phyloP scores from a whole-genome alignment of 352 stramenopile genomes.

The Globisporangium spiculum region DNA sequence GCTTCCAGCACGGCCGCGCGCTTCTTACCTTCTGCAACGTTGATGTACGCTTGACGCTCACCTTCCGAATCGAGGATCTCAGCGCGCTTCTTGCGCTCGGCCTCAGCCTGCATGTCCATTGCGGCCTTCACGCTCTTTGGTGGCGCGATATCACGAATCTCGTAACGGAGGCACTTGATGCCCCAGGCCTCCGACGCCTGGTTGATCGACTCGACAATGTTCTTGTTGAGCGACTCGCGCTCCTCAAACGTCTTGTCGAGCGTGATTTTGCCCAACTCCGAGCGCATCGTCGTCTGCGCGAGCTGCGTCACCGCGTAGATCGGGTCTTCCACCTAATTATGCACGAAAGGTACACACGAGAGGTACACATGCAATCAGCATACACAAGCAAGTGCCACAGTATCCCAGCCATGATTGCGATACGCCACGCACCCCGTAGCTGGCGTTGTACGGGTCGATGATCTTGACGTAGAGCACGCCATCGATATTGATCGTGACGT shows the following conservation, averaged over 20 bases:
- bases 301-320: constrained; percentile 90
- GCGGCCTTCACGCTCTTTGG: constrained; percentile 83
- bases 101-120: constrained; percentile 93
- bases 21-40: constrained; percentile 90
- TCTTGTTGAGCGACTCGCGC: constrained; percentile 89
- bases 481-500: constrained; percentile 91
- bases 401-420: neutral
- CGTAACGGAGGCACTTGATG: constrained; percentile 89
- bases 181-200: constrained; percentile 88
- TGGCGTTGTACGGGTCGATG: constrained; percentile 86
- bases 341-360: neutral
- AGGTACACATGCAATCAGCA: neutral
- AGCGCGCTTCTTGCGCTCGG: constrained; percentile 88
- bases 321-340: constrained; percentile 59
- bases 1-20: constrained; percentile 81
- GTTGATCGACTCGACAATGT: constrained; percentile 91
- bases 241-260: constrained; percentile 94
- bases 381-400: neutral
- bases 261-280: constrained; percentile 91
- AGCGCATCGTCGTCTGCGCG: constrained; percentile 91
- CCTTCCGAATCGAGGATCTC: constrained; percentile 92
- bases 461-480: constrained; percentile 92
- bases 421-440: constrained; percentile 51
- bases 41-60: constrained; percentile 83
- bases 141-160: constrained; percentile 89